Conservation (phyloP, 805 yeast species). For the Candida bentonensis region DNA sequence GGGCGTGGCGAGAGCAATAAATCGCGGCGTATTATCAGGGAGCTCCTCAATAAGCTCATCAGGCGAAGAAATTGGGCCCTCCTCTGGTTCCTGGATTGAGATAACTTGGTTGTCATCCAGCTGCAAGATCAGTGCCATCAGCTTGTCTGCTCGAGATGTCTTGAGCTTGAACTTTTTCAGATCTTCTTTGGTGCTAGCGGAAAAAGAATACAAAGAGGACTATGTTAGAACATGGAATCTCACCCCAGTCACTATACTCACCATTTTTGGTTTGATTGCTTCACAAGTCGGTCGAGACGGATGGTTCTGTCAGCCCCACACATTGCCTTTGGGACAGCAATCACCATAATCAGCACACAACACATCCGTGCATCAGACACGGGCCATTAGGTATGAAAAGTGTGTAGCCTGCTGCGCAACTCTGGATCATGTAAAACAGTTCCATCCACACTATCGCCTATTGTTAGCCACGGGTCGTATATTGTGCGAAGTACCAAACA, state of each 20-base stretch:
- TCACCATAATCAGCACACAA: too few relatives aligned
- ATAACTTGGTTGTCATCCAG: conserved; percentile 7
- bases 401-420: too few relatives aligned
- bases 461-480: conserved; percentile 74
- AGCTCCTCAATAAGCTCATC: conserved; percentile 60
- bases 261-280: too few relatives aligned
- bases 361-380: too few relatives aligned
- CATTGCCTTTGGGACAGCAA: too few relatives aligned
- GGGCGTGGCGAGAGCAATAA: conserved; percentile 64
- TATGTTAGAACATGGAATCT: neutral
- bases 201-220: conserved; percentile 44
- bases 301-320: too few relatives aligned
- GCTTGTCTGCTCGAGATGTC: conserved; percentile 46
- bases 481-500: conserved; percentile 81
- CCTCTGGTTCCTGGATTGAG: conserved; percentile 17
- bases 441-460: conserved; percentile 13
- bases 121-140: conserved; percentile 52
- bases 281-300: too few relatives aligned
- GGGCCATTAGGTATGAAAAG: too few relatives aligned
- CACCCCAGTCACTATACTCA: too few relatives aligned
- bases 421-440: conserved; percentile 8
- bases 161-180: conserved; percentile 62
- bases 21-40: conserved; percentile 75
- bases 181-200: conserved; percentile 42
- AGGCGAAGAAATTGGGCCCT: conserved; percentile 33